These are phyloP conservation scores for Marsdenia floribunda DNA, from an alignment of 257 asterid genomes.

Conservation along the genomic window DNA sequence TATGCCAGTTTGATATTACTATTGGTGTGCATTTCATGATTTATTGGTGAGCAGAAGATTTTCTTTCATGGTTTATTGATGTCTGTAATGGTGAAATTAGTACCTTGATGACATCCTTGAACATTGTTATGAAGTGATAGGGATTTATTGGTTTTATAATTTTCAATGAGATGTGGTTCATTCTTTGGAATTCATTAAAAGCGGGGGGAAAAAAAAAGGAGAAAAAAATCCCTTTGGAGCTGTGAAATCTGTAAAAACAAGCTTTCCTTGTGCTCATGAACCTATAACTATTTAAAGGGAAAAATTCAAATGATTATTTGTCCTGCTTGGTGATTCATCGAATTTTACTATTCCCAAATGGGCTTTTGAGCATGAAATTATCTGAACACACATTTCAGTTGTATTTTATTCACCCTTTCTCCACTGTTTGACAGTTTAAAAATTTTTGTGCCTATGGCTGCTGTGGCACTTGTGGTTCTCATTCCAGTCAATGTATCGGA, in stretches of 20 bases:
- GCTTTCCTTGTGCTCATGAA: too few species aligned
- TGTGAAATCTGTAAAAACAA: background rate
- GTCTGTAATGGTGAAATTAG: background rate
- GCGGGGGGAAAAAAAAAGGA: too few species aligned
- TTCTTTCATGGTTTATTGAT: background rate
- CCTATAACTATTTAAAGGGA: background rate
- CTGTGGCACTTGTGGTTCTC: conserved; percentile 71
- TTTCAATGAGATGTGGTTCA: background rate
- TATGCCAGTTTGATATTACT: background rate
- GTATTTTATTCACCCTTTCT: background rate
- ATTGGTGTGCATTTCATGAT: background rate
- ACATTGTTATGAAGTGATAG: background rate
- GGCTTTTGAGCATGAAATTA: background rate
- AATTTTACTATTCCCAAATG: background rate
- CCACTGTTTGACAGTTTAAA: conserved; percentile 52
- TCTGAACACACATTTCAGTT: background rate
- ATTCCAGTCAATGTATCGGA: conserved; percentile 86
- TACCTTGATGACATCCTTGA: background rate
- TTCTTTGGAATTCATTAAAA: too few species aligned
- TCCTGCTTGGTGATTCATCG: background rate
- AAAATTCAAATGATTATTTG: background rate
- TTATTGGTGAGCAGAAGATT: too few species aligned
- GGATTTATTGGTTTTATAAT: background rate
- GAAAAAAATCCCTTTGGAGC: background rate
- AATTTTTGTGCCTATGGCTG: conserved; percentile 77